phyloP scores from a whole-genome alignment of 805 yeast genomes.

The Priceomyces carsonii region DNA sequence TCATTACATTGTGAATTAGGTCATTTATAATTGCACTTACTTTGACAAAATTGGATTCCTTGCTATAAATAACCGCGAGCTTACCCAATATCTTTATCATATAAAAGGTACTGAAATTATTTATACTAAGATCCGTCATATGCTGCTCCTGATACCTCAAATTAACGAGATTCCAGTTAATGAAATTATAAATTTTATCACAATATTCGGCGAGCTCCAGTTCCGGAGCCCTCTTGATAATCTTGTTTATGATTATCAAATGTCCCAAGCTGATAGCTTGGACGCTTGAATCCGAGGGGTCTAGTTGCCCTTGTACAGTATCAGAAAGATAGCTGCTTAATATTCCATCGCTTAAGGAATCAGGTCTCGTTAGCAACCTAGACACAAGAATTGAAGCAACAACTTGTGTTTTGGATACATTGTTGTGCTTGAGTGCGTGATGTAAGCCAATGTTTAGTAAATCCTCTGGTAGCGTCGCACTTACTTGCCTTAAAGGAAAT shows the following conservation, averaged over 20 bases:
- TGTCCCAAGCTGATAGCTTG: constrained; percentile 31
- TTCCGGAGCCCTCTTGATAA: constrained; percentile 27
- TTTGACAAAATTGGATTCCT: constrained; percentile 27
- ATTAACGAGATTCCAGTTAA: constrained; percentile 16
- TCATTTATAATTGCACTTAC: constrained; percentile 53
- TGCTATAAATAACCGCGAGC: constrained; percentile 27
- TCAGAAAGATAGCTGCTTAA: constrained; percentile 15
- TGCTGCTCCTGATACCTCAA: constrained; percentile 12
- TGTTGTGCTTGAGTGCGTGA: constrained; percentile 28
- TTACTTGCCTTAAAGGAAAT: constrained; percentile 53
- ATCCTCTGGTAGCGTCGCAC: constrained; percentile 26
- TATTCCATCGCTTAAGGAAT: constrained; percentile 25
- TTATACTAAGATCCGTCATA: constrained; percentile 6
- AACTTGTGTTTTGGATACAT: constrained; percentile 59
- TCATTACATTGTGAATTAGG: constrained; percentile 40
- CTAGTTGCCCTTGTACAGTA: constrained; percentile 2
- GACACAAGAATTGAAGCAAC: constrained; percentile 55
- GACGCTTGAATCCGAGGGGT: background rate
- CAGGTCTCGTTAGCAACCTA: constrained; percentile 53
- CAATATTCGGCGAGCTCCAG: constrained; percentile 10
- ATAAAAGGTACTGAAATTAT: constrained; percentile 20
- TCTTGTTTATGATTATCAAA: constrained; percentile 40
- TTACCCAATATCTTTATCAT: constrained; percentile 39
- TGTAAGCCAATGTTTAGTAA: constrained; percentile 36
- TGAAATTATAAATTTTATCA: constrained; percentile 13